Base-by-base conservation (phyloP, 2,329 filamentous ascomycete genomes). In the Shiraia sp. region DNA sequence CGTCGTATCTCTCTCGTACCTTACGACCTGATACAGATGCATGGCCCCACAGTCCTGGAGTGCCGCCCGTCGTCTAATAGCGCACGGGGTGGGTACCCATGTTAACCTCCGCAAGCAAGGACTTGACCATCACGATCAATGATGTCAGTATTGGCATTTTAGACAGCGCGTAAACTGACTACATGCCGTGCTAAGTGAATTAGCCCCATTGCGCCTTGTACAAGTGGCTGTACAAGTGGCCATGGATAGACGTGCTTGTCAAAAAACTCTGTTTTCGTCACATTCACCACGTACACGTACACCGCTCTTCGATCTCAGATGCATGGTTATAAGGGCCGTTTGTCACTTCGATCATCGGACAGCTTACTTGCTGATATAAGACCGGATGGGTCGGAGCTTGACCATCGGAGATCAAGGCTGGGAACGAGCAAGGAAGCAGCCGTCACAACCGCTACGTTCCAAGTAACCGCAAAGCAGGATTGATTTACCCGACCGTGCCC, bases 81-180 rank as follows among this genome's bases (percentile, higher is more conserved):
- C n/a, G n/a, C n/a, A n/a, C n/a, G n/a, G n/a, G n/a, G n/a, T n/a
- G n/a, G n/a, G n/a, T n/a, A n/a, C n/a, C n/a, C n/a, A n/a, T n/a
- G n/a, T n/a, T n/a, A n/a, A n/a, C n/a, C n/a, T n/a, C n/a, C n/a
- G n/a, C n/a, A 19, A 23, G 32, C 12, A 10, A n/a, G 10, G 32
- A 23, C 10, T 15, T 10, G 10, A 29, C n/a, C 40, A 55, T 51
- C 51, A 50, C 51, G 49, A 57, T 57, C 31, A 35, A 50, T 61
- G 55, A 60, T 52, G 57, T 61, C 55, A 59, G 31, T 28, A n/a
- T 14, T 13, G 15, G 14, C 32, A 29, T 38, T 27, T 43, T 29
- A 19, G 34, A 42, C 41, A 24, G 24, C 28, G 36, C 32, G 37
- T 14, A 33, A 42, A 34, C 22, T n/a, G n/a, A n/a, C n/a, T n/a